phyloP scores from a whole-genome alignment of 345 rosid genomes.

The Diplotaxis tenuifolia region DNA sequence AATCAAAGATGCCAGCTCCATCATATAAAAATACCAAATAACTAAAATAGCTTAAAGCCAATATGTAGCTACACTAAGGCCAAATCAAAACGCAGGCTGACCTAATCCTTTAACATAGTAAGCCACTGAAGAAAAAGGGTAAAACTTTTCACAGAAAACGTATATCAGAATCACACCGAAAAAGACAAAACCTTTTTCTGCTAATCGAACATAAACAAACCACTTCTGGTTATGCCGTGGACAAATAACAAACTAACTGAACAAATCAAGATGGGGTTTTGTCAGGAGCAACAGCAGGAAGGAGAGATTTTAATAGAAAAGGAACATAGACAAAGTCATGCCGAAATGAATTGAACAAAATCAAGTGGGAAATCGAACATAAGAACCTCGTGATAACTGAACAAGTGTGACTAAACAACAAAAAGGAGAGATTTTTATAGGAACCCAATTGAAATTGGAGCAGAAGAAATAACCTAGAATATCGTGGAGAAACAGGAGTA shows the following conservation, averaged over 20 bases:
- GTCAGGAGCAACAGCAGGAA: background rate
- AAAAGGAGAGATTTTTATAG: slow-evolving; percentile 12
- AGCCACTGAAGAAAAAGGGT: background rate
- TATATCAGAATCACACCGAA: background rate
- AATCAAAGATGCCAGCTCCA: slow-evolving; percentile 1
- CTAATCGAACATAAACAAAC: slow-evolving; percentile 3
- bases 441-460: slow-evolving; percentile 17
- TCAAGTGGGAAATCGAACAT: background rate
- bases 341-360: background rate
- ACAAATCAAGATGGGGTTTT: no score
- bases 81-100: background rate
- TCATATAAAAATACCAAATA: slow-evolving; percentile 2
- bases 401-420: background rate
- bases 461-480: slow-evolving; percentile 6
- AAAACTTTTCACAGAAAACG: background rate
- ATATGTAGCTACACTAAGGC: background rate
- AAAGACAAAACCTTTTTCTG: background rate
- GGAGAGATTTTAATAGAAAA: background rate
- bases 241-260: no score
- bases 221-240: background rate
- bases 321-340: background rate
- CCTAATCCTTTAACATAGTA: background rate
- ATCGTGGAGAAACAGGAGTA: background rate
- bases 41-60: background rate
- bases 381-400: background rate